Conservation (phyloP, 2,329 filamentous ascomycete genomes). For the Exophiala spinifera region DNA sequence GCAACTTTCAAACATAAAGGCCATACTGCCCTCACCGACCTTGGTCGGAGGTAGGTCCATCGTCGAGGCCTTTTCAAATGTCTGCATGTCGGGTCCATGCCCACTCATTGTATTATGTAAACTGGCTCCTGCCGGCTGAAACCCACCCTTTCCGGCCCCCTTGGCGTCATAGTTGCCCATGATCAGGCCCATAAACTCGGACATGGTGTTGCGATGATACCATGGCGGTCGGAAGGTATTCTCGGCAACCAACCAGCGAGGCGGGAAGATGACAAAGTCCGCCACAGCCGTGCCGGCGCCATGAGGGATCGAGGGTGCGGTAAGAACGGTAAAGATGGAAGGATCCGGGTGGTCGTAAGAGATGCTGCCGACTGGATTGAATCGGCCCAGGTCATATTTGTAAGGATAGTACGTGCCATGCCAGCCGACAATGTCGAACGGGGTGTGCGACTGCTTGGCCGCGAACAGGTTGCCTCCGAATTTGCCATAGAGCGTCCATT, state of each 20-base stretch:
- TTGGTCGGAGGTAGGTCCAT: slow-evolving; percentile 55
- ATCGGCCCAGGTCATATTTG: slow-evolving; percentile 77
- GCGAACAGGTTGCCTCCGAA: slow-evolving; percentile 66
- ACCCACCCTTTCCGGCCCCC: slow-evolving; percentile 51
- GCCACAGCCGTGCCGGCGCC: slow-evolving; percentile 61
- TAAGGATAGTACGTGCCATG: slow-evolving; percentile 77
- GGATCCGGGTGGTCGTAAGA: slow-evolving; percentile 77
- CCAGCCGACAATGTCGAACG: slow-evolving; percentile 78
- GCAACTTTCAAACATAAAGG: slow-evolving; percentile 64
- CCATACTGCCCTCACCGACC: slow-evolving; percentile 59
- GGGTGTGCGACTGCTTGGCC: slow-evolving; percentile 65
- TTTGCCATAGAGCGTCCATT: slow-evolving; percentile 60
- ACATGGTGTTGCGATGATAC: slow-evolving; percentile 65
- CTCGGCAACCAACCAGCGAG: slow-evolving; percentile 61
- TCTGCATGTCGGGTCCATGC: slow-evolving; percentile 58
- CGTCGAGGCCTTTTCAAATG: slow-evolving; percentile 55
- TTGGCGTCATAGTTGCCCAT: slow-evolving; percentile 61
- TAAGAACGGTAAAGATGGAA: slow-evolving; percentile 69
- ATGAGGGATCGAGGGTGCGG: slow-evolving; percentile 52
- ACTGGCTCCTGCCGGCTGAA: slow-evolving; percentile 59
- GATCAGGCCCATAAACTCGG: slow-evolving; percentile 65
- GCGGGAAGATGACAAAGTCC: slow-evolving; percentile 64
- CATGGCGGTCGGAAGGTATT: slow-evolving; percentile 60
- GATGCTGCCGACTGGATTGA: slow-evolving; percentile 70
- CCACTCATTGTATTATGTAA: slow-evolving; percentile 71